Evolutionary conservation across 768 basidiomycete genomes (phyloP).

Genomic region (Trametes elegans): DNA sequence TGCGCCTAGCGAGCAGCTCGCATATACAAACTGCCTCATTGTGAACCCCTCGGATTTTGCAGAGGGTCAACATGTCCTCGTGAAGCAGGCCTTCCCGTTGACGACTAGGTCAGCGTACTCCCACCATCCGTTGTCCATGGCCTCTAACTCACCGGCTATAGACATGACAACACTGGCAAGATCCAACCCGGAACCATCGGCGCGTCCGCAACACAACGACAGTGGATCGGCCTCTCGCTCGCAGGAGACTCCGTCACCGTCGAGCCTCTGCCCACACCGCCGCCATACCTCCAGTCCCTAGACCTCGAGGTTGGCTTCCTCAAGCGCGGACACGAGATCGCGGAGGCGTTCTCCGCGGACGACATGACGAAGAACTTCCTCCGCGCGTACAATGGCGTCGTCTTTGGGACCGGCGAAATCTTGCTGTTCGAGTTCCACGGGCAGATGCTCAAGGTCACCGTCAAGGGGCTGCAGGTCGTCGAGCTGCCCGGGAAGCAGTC

Average conservation of each 20-base stretch:
- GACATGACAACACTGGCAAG: conserved; percentile 77
- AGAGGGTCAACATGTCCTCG: conserved; percentile 67
- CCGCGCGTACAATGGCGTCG: conserved; percentile 67
- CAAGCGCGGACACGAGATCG: conserved; percentile 49
- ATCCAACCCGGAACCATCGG: conserved; percentile 70
- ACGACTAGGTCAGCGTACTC: conserved; percentile 61
- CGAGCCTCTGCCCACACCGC: conserved; percentile 48
- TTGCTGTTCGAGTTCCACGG: conserved; percentile 89
- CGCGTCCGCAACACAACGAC: conserved; percentile 74
- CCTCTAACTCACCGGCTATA: conserved; percentile 31
- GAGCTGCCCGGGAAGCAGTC: conserved; percentile 63
- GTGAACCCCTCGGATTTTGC: conserved; percentile 77
- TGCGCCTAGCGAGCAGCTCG: conserved; percentile 42
- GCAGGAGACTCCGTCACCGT: conserved; percentile 75
- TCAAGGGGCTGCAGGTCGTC: conserved; percentile 57
- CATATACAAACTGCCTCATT: conserved; percentile 78
- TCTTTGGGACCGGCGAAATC: conserved; percentile 67
- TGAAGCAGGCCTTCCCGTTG: conserved; percentile 69
- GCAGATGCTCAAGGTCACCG: conserved; percentile 68
- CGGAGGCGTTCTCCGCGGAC: conserved; percentile 81
- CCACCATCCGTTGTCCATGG: neutral
- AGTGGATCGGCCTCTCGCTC: conserved; percentile 87
- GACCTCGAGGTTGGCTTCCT: conserved; percentile 78
- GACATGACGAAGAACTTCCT: conserved; percentile 78
- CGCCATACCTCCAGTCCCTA: conserved; percentile 69